Percentiles rank a stretch among this genome's conserved stretches.
Evolutionary conservation across 306 rosid genomes (phyloP).

Genomic region (Echinosophora koreensis): DNA sequence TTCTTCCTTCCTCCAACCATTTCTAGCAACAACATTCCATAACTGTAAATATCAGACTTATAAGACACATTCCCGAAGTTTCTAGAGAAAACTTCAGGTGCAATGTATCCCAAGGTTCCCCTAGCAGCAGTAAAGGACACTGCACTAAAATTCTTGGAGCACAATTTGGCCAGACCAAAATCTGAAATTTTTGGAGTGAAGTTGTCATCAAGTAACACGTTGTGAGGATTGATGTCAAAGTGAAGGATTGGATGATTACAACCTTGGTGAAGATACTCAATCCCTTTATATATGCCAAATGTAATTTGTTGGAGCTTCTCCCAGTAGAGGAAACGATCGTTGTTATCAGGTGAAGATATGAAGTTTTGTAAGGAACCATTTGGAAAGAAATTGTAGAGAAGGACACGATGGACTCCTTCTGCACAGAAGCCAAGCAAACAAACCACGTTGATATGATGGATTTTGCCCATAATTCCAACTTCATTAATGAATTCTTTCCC

Average conservation of each 20-base stretch:
- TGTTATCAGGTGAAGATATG: constrained; percentile 14
- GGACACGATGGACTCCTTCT: constrained; percentile 34
- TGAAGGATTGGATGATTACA: constrained; percentile 54
- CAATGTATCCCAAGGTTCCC: constrained; percentile 60
- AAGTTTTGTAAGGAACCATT: constrained; percentile 49
- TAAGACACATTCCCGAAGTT: constrained; percentile 49
- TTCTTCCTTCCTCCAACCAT: constrained; percentile 46
- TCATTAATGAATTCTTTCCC: too few relatives aligned
- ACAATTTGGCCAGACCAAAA: constrained; percentile 54
- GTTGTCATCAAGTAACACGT: constrained; percentile 48
- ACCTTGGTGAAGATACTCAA: constrained; percentile 60
- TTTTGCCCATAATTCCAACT: too few relatives aligned
- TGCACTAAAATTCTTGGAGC: constrained; percentile 48
- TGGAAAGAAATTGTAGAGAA: constrained; percentile 48
- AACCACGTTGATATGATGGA: too few relatives aligned
- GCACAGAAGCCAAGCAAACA: constrained; percentile 53
- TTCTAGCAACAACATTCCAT: constrained; percentile 55
- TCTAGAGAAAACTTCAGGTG: constrained; percentile 52
- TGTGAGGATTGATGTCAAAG: constrained; percentile 57
- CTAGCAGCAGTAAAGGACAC: constrained; percentile 51
- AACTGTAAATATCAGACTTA: constrained; percentile 50
- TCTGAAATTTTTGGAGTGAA: constrained; percentile 51
- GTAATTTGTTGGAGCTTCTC: constrained; percentile 41
- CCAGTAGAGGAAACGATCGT: constrained; percentile 44
- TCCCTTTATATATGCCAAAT: constrained; percentile 50